Evolutionary conservation across 2,329 filamentous ascomycete species (phyloP), one percentile per base, ranked within the genome.

Genomic region (Fusarium nematophilum): DNA sequence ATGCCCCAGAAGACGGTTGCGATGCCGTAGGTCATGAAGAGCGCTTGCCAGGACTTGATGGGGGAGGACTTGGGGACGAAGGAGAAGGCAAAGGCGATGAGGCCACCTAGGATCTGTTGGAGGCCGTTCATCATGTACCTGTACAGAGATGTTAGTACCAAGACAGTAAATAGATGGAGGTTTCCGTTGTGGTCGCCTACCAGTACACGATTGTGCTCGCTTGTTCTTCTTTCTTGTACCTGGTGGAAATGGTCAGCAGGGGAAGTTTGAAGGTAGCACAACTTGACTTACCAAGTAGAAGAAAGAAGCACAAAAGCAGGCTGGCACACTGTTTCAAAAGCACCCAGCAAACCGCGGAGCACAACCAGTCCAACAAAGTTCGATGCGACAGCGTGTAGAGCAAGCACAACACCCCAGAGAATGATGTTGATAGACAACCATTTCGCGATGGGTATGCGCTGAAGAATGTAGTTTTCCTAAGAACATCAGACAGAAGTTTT

Each of bases 111-210:
- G 48, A 91, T 88, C 67, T 90, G 88, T 69, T 91, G 88, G 1
- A 81, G 81, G 6, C 89, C 89, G 69, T 91, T 91, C 87, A 90
- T 91, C 85, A 90, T 90, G 72, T 89, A 88, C n/a, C n/a, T n/a
- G n/a, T n/a, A n/a, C n/a, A n/a, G n/a, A n/a, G n/a, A n/a, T n/a
- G n/a, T n/a, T n/a, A n/a, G n/a, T n/a, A n/a, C n/a, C n/a, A n/a
- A n/a, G n/a, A n/a, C n/a, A n/a, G n/a, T n/a, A n/a, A n/a, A n/a
- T n/a, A n/a, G n/a, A n/a, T n/a, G n/a, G n/a, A n/a, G n/a, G n/a
- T n/a, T n/a, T n/a, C n/a, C n/a, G n/a, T n/a, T n/a, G n/a, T n/a
- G n/a, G n/a, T n/a, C n/a, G n/a, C n/a, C n/a, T n/a, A n/a, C 73
- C 77, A 91, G 72, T 85, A 89, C 0, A 86, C 88, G 5, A 90